Base-by-base conservation (phyloP, 73 alveolate species). In the Tetrahymena thermophila region DNA sequence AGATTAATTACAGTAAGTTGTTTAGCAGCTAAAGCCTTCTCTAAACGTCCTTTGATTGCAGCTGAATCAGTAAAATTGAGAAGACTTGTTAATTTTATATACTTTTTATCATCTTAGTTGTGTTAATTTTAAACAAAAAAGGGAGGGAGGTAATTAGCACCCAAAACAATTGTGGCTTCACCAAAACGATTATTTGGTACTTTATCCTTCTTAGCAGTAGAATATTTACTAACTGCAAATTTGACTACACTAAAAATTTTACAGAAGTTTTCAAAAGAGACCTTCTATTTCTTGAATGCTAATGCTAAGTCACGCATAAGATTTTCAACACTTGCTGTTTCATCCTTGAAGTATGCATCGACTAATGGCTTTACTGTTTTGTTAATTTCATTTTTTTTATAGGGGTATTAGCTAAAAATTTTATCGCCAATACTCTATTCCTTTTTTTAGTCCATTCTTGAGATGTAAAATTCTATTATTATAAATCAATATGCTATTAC, bases 111-210 rank as follows among this genome's bases (percentile, higher is more conserved):
- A 25, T 71, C 89, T 31, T 71, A 28, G 31, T 71, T 71, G 35
- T 71, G 89, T n/a, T n/a, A 71, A 71, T 71, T 31, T 31, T 71
- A 71, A 23, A 71, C 37, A 71, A 25, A 71, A 23, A n/a, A 71
- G 89, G 89, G 37, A 71, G 89, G 89, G 89, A 71, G 89, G 89
- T 71, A 71, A 71, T n/a, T 71, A 71, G 89, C 89, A 71, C 89
- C 89, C 37, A 71, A 71, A 71, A 71, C 89, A 71, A 71, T 71
- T 25, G 89, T 71, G 40, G 89, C 89, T 71, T 71, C 89, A 71
- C 89, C 89, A 19, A 71, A 71, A 25, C 89, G 89, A 71, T 71
- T 71, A 8, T 71, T 71, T 28, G 89, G 89, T 28, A 31, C 89
- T n/a, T 71, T 8, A 34, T 71, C 89, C 37, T 71, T 71, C 37